A percentile compares a stretch with the other conserved stretches of the same genome.
These are phyloP conservation scores for Lumnitzera racemosa DNA, from an alignment of 345 rosid genomes.

Conservation along the genomic window DNA sequence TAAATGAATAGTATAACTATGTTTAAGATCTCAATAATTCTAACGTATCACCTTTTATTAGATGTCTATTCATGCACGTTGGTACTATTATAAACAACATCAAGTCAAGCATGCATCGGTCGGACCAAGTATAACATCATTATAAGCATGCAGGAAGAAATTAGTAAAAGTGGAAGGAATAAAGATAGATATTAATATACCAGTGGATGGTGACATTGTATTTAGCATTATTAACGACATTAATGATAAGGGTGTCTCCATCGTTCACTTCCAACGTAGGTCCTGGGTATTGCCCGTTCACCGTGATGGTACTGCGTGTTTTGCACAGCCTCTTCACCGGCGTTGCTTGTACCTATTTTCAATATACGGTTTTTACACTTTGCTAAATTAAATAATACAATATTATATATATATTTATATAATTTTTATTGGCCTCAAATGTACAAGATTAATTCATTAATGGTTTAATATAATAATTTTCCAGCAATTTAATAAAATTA, in stretches of 20 bases:
- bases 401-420: too few relatives aligned
- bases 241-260: constrained; percentile 65
- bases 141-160: neutral
- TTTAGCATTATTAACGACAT: constrained; percentile 48
- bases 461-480: too few relatives aligned
- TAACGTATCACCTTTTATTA: too few relatives aligned
- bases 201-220: constrained; percentile 85
- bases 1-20: too few relatives aligned
- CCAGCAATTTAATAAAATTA: too few relatives aligned
- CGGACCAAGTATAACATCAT: neutral
- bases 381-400: too few relatives aligned
- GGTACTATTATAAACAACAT: neutral
- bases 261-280: constrained; percentile 67
- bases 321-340: constrained; percentile 91
- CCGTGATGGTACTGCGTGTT: constrained; percentile 56
- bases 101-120: neutral
- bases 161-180: too few relatives aligned
- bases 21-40: too few relatives aligned
- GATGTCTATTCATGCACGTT: too few relatives aligned
- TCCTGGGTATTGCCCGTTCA: constrained; percentile 84
- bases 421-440: too few relatives aligned
- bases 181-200: constrained; percentile 19
- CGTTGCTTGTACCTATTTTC: constrained; percentile 58
- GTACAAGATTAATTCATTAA: too few relatives aligned
- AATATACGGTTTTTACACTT: too few relatives aligned